Base-by-base conservation (phyloP, 805 yeast species). In the Vanderwaltozyma polyspora region DNA sequence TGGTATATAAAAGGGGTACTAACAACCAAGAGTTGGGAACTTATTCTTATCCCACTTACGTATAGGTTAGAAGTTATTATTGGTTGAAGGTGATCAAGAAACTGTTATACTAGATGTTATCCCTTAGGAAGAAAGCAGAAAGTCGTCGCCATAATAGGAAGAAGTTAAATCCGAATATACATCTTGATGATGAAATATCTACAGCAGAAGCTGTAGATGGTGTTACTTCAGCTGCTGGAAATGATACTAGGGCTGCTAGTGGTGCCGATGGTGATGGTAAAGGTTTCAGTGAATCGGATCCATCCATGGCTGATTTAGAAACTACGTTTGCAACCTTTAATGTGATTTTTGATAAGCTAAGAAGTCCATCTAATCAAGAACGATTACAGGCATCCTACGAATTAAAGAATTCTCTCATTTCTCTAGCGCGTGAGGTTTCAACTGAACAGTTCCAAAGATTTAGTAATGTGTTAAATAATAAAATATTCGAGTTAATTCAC, bases 381-480 rank as follows among this genome's bases (percentile, higher is more conserved):
- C 52, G 67, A 25, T 33, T 48, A 5, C 54, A 57, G 13, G 83
- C 86, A 6, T 89, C 94, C 1, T 62, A 64, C 15, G 91, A 83
- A 44, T 65, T 89, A 34, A 66, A 80, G 31, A 72, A 70, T 23
- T 79, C 83, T 43, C 66, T 89, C 35, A 71, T 76, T 5, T 67
- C 82, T 0, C 70, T 82, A 10, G 80, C 91, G 2, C 71, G 94
- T 32, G 96, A 87, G 48, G 67, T 79, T 15, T 76, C 91, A 0
- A 67, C 82, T 1, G 95, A 86, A 52, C 89, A 81, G 47, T 74
- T 84, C 46, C 74, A 82, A 41, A 62, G 86, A 25, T 83, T 81
- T 57, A 83, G 80, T 55, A 84, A 81, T 52, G 87, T 79, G 38
- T 79, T 89, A 42, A 86, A 89, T 62, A 81, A 83, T 49, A 76